These are phyloP conservation scores for Coemansia sp. DNA, from an alignment of 192 early-diverging fungal species.

Conservation along the genomic window DNA sequence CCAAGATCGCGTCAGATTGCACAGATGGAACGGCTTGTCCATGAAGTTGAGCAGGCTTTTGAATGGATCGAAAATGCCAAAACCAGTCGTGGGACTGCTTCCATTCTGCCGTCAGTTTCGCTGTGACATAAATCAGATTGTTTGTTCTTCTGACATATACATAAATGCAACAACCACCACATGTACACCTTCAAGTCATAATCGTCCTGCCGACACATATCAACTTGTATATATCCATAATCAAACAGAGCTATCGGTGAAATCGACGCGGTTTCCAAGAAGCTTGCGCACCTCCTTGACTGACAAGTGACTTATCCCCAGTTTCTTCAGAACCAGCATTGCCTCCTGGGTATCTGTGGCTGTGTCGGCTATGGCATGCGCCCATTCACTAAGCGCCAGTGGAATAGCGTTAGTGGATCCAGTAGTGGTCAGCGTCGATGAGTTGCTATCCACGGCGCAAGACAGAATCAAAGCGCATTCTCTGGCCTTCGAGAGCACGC, in stretches of 20 bases:
- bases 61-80: constrained; percentile 15
- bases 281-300: constrained; percentile 34
- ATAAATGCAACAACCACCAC: neutral
- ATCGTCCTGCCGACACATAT: too few relatives aligned
- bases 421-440: neutral
- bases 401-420: constrained; percentile 10
- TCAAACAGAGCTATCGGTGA: neutral
- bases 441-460: constrained; percentile 16
- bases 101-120: neutral
- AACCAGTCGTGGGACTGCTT: neutral
- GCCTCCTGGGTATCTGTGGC: constrained; percentile 27
- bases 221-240: neutral
- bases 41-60: constrained; percentile 33
- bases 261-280: constrained; percentile 31
- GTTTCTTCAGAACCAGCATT: constrained; percentile 27
- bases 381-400: constrained; percentile 40
- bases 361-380: constrained; percentile 15
- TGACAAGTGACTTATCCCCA: constrained; percentile 31
- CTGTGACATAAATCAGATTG: neutral
- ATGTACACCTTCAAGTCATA: too few relatives aligned
- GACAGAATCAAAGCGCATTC: constrained; percentile 33
- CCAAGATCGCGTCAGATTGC: constrained; percentile 23
- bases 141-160: neutral
- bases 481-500: constrained; percentile 13
- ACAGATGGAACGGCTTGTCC: constrained; percentile 42